phyloP scores from a whole-genome alignment of 2,329 filamentous ascomycete species.

The Hypoxylon sp. region DNA sequence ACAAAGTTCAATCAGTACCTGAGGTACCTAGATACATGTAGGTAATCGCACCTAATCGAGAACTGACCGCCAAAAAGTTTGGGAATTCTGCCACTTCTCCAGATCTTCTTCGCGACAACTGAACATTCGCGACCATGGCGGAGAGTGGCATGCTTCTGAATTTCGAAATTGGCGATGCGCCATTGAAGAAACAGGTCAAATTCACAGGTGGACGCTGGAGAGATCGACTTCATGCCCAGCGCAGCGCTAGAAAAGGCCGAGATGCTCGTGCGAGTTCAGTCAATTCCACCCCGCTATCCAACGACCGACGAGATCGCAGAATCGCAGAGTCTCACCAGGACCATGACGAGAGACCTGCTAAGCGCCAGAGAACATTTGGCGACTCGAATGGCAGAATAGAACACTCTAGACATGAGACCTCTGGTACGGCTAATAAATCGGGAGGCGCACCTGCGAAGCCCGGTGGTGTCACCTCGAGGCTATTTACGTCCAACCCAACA shows the following conservation, averaged over 20 bases:
- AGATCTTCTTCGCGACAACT: slow-evolving; percentile 1
- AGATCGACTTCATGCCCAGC: slow-evolving; percentile 85
- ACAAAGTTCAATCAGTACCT: background rate
- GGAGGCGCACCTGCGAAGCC: slow-evolving; percentile 43
- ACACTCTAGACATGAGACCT: slow-evolving; percentile 51
- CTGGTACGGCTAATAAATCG: slow-evolving; percentile 43
- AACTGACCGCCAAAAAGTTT: slow-evolving; percentile 51
- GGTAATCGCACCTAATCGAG: background rate
- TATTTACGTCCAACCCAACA: slow-evolving; percentile 91
- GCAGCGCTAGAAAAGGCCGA: slow-evolving; percentile 59
- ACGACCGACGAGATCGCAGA: slow-evolving; percentile 40
- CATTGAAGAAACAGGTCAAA: slow-evolving; percentile 71
- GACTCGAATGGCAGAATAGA: slow-evolving; percentile 29
- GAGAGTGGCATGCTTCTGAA: slow-evolving; percentile 97
- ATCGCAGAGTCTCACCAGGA: slow-evolving; percentile 36
- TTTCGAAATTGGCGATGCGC: slow-evolving; percentile 80
- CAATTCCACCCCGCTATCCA: slow-evolving; percentile 51
- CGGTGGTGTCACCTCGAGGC: slow-evolving; percentile 79
- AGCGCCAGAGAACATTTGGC: slow-evolving; percentile 59
- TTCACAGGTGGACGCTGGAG: slow-evolving; percentile 96
- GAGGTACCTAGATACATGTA: background rate
- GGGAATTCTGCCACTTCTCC: slow-evolving; percentile 47
- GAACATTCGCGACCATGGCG: slow-evolving; percentile 72
- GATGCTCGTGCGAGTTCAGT: slow-evolving; percentile 48
- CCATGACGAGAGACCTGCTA: slow-evolving; percentile 55